These are phyloP conservation scores for Drechslera avenae DNA, from an alignment of 2,329 filamentous ascomycete species.

Conservation along the genomic window DNA sequence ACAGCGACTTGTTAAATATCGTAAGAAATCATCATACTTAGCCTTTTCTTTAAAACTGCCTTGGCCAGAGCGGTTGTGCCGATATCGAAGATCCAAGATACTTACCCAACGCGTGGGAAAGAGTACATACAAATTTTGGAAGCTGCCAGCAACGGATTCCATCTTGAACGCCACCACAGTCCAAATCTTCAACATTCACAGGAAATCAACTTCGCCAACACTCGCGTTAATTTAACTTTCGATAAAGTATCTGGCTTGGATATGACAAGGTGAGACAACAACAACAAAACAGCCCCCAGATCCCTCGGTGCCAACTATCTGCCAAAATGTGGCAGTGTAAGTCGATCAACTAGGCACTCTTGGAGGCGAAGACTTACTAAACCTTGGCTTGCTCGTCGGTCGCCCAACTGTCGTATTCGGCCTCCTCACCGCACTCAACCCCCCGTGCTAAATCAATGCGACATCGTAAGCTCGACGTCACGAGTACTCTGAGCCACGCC, in stretches of 20 bases:
- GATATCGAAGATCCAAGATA: no score
- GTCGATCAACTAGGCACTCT: slow-evolving; percentile 27
- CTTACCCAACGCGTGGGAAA: no score
- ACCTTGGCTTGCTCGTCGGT: slow-evolving; percentile 31
- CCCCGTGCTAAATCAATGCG: slow-evolving; percentile 37
- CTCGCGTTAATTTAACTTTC: slow-evolving; percentile 48
- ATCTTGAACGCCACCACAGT: no score
- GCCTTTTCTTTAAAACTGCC: no score
- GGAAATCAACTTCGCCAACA: slow-evolving; percentile 50
- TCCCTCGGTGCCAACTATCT: slow-evolving; percentile 46
- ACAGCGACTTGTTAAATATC: no score
- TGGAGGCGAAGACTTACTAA: slow-evolving; percentile 9
- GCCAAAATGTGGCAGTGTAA: slow-evolving; percentile 47
- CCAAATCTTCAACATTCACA: not conserved
- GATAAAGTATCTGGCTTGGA: slow-evolving; percentile 1
- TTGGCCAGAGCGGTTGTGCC: no score
- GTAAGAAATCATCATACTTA: no score
- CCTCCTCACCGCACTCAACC: slow-evolving; percentile 20
- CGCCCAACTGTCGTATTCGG: slow-evolving; percentile 33
- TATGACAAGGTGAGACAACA: not conserved
- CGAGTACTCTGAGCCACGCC: slow-evolving; percentile 17
- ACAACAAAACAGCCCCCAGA: not conserved
- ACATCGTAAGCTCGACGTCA: slow-evolving; percentile 41
- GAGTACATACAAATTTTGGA: no score
- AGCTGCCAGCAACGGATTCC: no score